Base-by-base conservation (phyloP, 768 basidiomycete genomes). In the Chiua virens region DNA sequence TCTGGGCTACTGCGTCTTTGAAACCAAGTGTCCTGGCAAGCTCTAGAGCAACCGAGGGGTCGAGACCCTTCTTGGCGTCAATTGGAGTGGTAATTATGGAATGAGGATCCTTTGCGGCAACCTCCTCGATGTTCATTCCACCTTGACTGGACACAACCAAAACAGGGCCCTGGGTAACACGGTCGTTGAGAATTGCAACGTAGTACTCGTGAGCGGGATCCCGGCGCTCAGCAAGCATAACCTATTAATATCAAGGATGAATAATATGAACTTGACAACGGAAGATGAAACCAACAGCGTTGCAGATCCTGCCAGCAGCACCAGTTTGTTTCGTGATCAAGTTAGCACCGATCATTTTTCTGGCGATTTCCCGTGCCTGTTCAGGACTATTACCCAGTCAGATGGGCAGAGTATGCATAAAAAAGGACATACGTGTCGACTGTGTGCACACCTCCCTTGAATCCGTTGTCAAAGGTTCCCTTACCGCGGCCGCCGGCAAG, bases 61-160 rank as follows among this genome's bases (percentile, higher is more conserved):
- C 81, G 25, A 99, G 76, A 8, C 96, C 96, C 13, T 82, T 86
- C 49, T 87, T 75, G 56, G 89, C 92, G 69, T 88, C 76, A 61
- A 99, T 91, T 42, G 92, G 89, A 11, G 89, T 94, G 41, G 95
- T 98, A 63, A 98, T 92, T 71, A 99, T 98, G 36, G 97, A 90
- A 34, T 76, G 74, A 32, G 97, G 97, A 64, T 97, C 92, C 60
- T 95, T 92, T 27, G 92, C 91, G 23, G 97, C 97, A 42, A 99
- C 97, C 64, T 99, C 97, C 71, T 99, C 97, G 65, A 99, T 99
- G 73, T 98, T 98, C 97, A 99, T 99, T 50, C 97, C 97, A 49
- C 97, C 97, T 67, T 98, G 94, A 18, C 80, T 79, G 39, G 97
- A 98, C 18, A 87, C 87, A 47, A 99, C 96, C 42, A 99, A 81